phyloP scores from a whole-genome alignment of 192 early-diverging fungal genomes.

The Coemansia asiatica region DNA sequence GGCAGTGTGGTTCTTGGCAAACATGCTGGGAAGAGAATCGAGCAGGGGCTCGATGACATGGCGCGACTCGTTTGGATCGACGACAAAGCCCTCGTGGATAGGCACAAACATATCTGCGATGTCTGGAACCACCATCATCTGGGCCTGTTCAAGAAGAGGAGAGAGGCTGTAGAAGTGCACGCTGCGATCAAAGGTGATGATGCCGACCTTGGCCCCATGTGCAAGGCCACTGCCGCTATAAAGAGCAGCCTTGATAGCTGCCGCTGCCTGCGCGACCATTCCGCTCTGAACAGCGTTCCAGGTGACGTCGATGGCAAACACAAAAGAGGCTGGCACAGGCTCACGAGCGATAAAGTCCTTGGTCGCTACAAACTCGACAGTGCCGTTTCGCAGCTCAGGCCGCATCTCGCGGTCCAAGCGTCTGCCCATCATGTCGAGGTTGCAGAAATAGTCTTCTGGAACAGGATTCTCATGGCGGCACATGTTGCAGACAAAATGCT shows the following conservation, averaged over 20 bases:
- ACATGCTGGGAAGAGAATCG: constrained; percentile 78
- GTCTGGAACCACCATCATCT: constrained; percentile 95
- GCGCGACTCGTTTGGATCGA: constrained; percentile 79
- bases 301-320: constrained; percentile 96
- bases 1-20: constrained; percentile 70
- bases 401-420: constrained; percentile 80
- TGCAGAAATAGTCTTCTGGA: constrained; percentile 87
- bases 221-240: constrained; percentile 62
- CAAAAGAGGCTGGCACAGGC: constrained; percentile 69
- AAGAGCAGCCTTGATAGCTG: constrained; percentile 67
- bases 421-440: constrained; percentile 88
- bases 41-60: constrained; percentile 79
- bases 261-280: constrained; percentile 67
- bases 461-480: constrained; percentile 85
- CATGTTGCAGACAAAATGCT: constrained; percentile 91
- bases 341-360: constrained; percentile 64
- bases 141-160: constrained; percentile 78
- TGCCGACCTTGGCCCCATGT: constrained; percentile 68
- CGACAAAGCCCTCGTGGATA: constrained; percentile 85
- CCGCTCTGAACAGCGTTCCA: constrained; percentile 84
- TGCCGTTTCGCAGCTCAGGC: constrained; percentile 87
- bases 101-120: constrained; percentile 93
- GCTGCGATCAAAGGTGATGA: constrained; percentile 86
- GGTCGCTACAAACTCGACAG: constrained; percentile 86
- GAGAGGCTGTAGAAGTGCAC: constrained; percentile 95